Conservation (phyloP, 352 stramenopile species). For the Pythium aphanidermatum region DNA sequence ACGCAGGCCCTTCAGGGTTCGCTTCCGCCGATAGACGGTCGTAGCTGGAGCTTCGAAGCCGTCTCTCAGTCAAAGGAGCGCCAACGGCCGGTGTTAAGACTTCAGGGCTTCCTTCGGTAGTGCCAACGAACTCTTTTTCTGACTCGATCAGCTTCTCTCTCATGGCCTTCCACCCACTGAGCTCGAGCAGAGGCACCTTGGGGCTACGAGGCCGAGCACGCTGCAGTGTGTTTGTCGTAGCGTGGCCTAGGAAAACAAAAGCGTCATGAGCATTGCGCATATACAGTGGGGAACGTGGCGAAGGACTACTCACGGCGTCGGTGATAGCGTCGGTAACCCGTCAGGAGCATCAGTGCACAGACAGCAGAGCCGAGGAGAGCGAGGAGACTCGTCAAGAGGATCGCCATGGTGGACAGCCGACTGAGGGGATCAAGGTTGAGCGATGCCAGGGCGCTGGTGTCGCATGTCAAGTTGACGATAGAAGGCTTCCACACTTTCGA, state of each 20-base stretch:
- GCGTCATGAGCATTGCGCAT: background rate
- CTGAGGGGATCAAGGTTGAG: no score
- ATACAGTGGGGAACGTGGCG: no score
- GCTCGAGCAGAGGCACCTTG: constrained; percentile 29
- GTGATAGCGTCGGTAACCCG: constrained; percentile 5
- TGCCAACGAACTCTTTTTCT: constrained; percentile 33
- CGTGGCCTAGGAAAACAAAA: background rate
- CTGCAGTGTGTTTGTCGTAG: constrained; percentile 18
- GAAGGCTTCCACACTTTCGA: constrained; percentile 28
- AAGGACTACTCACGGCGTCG: constrained; percentile 9
- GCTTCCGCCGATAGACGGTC: constrained; percentile 3
- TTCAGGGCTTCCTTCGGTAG: no score
- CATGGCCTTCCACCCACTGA: constrained; percentile 54
- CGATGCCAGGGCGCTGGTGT: constrained; percentile 15
- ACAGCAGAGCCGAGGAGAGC: constrained; percentile 8
- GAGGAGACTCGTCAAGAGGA: constrained; percentile 13
- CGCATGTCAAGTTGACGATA: constrained; percentile 36
- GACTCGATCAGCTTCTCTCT: constrained; percentile 39
- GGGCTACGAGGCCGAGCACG: constrained; percentile 14
- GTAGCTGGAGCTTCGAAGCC: constrained; percentile 7
- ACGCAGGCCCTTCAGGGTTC: constrained; percentile 9
- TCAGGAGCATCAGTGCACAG: constrained; percentile 10
- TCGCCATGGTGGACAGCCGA: constrained; percentile 1
- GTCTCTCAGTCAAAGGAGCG: constrained; percentile 2
- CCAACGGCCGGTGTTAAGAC: no score